Evolutionary conservation across 306 rosid species (phyloP).

Genomic region (Fragaria ananassa): DNA sequence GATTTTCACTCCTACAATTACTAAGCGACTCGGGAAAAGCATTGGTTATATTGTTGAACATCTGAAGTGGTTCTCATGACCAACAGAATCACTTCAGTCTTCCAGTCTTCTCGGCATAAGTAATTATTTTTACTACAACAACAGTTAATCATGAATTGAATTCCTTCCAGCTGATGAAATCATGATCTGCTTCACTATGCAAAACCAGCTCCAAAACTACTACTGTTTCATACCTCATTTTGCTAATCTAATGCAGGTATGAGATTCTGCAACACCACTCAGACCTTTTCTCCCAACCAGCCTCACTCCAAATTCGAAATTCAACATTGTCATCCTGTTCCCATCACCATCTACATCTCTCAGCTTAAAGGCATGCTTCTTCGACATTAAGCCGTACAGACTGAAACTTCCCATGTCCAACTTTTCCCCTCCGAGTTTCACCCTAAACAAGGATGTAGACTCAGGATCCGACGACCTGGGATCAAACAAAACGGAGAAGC

Average conservation of each 20-base stretch:
- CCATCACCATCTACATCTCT: constrained; percentile 55
- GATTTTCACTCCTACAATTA: neutral
- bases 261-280: constrained; percentile 46
- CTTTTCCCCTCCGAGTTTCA: constrained; percentile 47
- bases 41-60: neutral
- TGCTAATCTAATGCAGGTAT: constrained; percentile 42
- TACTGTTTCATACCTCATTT: constrained; percentile 28
- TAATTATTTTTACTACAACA: neutral
- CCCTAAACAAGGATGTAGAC: constrained; percentile 57
- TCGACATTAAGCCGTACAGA: constrained; percentile 57
- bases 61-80: neutral
- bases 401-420: constrained; percentile 27
- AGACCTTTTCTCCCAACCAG: constrained; percentile 77
- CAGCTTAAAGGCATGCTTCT: constrained; percentile 51
- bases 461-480: constrained; percentile 47
- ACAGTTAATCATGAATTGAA: neutral
- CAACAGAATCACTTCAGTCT: neutral
- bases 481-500: constrained; percentile 65
- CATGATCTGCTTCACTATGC: neutral
- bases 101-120: constrained; percentile 11
- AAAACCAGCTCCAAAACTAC: neutral
- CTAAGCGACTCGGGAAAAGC: neutral
- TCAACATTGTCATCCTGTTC: constrained; percentile 53
- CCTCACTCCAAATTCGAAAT: constrained; percentile 46
- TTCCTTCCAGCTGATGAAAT: neutral